Percentiles rank a stretch among this genome's conserved stretches.
Conservation (phyloP, 768 basidiomycete genomes). For the Sarcodon sp. region DNA sequence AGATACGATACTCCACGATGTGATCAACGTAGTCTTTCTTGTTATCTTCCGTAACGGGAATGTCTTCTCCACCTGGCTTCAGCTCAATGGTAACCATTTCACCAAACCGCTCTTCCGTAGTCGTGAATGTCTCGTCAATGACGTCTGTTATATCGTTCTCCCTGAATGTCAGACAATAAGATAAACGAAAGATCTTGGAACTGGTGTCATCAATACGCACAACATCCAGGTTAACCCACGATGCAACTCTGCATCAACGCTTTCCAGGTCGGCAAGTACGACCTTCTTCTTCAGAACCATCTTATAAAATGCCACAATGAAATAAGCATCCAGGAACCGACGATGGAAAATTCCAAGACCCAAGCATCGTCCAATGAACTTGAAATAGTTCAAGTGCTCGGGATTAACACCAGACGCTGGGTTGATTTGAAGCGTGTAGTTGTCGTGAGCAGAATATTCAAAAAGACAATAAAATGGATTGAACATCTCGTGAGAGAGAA, state of each 20-base stretch:
- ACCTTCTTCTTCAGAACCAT: slow-evolving; percentile 99
- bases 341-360: slow-evolving; percentile 98
- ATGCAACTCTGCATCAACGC: slow-evolving; percentile 90
- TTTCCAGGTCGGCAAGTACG: slow-evolving; percentile 84
- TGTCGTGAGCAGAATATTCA: slow-evolving; percentile 99
- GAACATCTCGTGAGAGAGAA: slow-evolving; percentile 99
- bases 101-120: slow-evolving; percentile 94
- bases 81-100: slow-evolving; percentile 97
- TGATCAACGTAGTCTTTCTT: slow-evolving; percentile 97
- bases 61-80: slow-evolving; percentile 75
- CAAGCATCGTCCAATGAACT: slow-evolving; percentile 94
- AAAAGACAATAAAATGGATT: slow-evolving; percentile 99
- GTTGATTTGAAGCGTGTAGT: slow-evolving; percentile 99
- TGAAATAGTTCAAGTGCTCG: slow-evolving; percentile 99
- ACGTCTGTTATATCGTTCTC: slow-evolving; percentile 98
- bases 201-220: slow-evolving; percentile 32
- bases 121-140: slow-evolving; percentile 96
- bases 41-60: slow-evolving; percentile 91
- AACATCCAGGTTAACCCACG: slow-evolving; percentile 98
- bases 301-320: slow-evolving; percentile 99
- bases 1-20: slow-evolving; percentile 95
- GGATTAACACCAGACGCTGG: slow-evolving; percentile 97
- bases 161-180: slow-evolving; percentile 26
- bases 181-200: not conserved
- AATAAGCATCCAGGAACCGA: slow-evolving; percentile 97